Base-by-base conservation (phyloP, 495 filamentous ascomycete genomes). In the Penicillium longicatenatum region DNA sequence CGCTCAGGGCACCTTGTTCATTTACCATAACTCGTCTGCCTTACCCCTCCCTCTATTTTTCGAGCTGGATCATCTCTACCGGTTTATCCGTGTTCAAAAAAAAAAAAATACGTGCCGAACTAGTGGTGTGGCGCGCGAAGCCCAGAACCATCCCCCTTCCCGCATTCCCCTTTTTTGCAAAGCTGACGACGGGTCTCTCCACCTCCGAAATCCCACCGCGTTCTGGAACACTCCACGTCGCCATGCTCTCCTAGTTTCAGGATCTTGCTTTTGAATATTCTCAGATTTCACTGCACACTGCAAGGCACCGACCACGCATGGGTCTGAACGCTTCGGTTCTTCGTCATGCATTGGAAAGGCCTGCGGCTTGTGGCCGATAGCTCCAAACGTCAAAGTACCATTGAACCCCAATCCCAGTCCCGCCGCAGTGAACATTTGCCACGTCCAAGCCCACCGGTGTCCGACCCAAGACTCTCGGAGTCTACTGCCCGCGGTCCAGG, bases 261-360 rank as follows among this genome's bases (percentile, higher is more conserved):
- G 9, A 11, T 9, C 24, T 22, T 43, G 11, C 44, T 29, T 26
- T 33, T 26, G 9, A 21, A 24, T 19, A 21, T n/a, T 39, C 17
- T 39, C 21, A 33, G 33, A 53, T 20, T 9, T n/a, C 30, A 52
- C 41, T 54, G 26, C 50, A 39, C 43, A 52, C 50, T 52, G 21
- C 47, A 58, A 58, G 26, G 37, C 49, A 46, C 55, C 50, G 42
- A 55, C 52, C 57, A 48, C 61, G 59, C 52, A 69, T 69, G 67
- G 67, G 61, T 64, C 43, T 51, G 55, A 52, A 29, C 58, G 49
- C 24, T 52, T 50, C 43, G 35, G 57, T 57, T 49, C 52, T 50
- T 60, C 67, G 61, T 63, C 64, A 79, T 79, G 77, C 73, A 76
- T 73, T 78, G 77, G 73, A 78, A 77, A 73, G 74, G 71, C 41